phyloP scores from a whole-genome alignment of 768 basidiomycete species.

The Daedalea quercina region DNA sequence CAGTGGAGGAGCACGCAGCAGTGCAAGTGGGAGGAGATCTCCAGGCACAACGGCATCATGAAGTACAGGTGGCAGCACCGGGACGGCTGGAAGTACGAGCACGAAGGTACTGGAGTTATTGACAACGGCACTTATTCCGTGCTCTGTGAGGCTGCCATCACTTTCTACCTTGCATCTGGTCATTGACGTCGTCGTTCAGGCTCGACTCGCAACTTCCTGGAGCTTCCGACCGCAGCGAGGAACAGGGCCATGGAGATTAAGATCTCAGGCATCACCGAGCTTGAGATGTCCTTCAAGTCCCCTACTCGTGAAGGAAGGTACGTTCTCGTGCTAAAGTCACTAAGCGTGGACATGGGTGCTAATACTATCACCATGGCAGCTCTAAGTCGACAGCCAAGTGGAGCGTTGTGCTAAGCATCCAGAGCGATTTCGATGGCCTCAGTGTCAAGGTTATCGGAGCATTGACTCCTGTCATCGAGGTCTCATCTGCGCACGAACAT shows the following conservation, averaged over 20 bases:
- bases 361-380: constrained; percentile 8
- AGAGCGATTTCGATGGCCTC: constrained; percentile 16
- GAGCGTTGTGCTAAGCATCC: constrained; percentile 15
- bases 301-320: constrained; percentile 13
- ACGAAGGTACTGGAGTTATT: constrained; percentile 13
- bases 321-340: not conserved
- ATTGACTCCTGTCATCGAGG: constrained; percentile 10
- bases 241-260: constrained; percentile 19
- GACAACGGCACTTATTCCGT: constrained; percentile 14
- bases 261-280: constrained; percentile 19
- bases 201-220: constrained; percentile 22
- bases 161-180: constrained; percentile 7
- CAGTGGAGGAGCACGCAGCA: constrained; percentile 13
- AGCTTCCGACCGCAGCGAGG: constrained; percentile 20
- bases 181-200: constrained; percentile 11
- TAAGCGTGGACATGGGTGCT: too few relatives aligned
- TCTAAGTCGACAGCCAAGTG: constrained; percentile 18
- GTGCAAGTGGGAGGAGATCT: constrained; percentile 14
- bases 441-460: constrained; percentile 15
- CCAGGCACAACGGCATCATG: constrained; percentile 9
- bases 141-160: constrained; percentile 9
- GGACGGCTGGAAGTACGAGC: constrained; percentile 21
- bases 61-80: constrained; percentile 22
- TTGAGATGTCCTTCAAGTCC: constrained; percentile 15
- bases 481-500: constrained; percentile 7